Evolutionary conservation across 768 basidiomycete species (phyloP).

Genomic region (Termitomyces sp.): DNA sequence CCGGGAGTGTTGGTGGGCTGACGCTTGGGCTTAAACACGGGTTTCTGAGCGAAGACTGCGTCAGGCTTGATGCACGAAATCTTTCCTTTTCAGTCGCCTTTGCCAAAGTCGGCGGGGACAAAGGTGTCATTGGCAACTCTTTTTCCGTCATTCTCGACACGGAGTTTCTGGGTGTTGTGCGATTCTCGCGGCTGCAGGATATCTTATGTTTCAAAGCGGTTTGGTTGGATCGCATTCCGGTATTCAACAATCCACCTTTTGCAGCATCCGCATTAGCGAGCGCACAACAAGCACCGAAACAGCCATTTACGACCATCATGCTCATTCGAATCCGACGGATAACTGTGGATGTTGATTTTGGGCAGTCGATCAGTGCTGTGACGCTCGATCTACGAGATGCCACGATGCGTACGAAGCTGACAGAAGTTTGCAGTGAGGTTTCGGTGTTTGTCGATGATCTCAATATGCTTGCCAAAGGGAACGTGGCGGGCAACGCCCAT

Average conservation of each 20-base stretch:
- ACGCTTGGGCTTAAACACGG: constrained; percentile 80
- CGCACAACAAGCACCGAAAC: constrained; percentile 19
- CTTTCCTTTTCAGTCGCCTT: constrained; percentile 75
- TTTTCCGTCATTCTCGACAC: constrained; percentile 82
- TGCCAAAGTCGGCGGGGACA: constrained; percentile 38
- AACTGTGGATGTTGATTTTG: constrained; percentile 74
- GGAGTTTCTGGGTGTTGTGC: constrained; percentile 71
- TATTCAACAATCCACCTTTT: constrained; percentile 45
- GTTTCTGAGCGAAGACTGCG: constrained; percentile 78
- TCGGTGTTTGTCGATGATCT: constrained; percentile 60
- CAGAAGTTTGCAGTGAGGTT: constrained; percentile 54
- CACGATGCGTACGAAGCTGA: constrained; percentile 61
- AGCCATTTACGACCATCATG: constrained; percentile 53
- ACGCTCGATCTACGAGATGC: constrained; percentile 60
- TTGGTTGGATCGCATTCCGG: constrained; percentile 84
- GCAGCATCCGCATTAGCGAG: constrained; percentile 13
- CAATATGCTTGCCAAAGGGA: constrained; percentile 66
- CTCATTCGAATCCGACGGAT: constrained; percentile 71
- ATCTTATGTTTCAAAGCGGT: constrained; percentile 94
- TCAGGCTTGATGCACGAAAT: constrained; percentile 75
- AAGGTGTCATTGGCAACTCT: constrained; percentile 35
- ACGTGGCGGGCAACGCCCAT: constrained; percentile 60
- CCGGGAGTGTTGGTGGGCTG: constrained; percentile 76
- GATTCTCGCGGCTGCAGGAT: constrained; percentile 85
- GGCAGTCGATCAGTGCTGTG: constrained; percentile 75